Conservation (phyloP, 1,284 basidiomycete species). For the Apiotrichum gracile region DNA sequence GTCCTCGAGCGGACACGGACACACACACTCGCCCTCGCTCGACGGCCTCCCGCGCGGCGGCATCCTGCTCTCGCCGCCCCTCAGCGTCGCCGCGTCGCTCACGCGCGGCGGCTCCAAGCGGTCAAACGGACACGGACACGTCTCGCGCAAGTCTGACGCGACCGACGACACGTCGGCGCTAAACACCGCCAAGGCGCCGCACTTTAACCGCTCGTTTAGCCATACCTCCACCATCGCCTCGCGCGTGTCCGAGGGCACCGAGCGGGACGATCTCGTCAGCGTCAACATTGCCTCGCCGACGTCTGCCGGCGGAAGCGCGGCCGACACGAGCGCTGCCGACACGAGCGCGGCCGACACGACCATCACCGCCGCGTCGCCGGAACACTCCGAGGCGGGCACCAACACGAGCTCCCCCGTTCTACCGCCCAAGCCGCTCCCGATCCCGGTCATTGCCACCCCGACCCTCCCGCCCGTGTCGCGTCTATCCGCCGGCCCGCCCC, state of each 20-base stretch:
- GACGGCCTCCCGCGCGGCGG: conserved; percentile 1
- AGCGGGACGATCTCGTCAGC: not conserved
- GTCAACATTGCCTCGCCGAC: not conserved
- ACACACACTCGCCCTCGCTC: conserved; percentile 3
- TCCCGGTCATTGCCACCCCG: no score
- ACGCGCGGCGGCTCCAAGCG: conserved; percentile 2
- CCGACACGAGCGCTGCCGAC: not conserved
- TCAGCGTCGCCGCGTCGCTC: not conserved
- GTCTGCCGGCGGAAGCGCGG: not conserved
- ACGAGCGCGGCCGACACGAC: no score
- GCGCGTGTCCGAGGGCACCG: conserved; percentile 1
- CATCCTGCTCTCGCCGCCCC: conserved; percentile 7
- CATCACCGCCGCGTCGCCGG: no score
- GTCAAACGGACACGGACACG: conserved; percentile 8
- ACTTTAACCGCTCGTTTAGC: conserved; percentile 1
- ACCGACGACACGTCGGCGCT: not conserved
- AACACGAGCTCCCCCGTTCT: no score
- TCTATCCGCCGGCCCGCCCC: not conserved
- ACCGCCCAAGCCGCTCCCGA: no score
- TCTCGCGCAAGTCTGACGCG: not conserved
- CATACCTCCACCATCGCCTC: not conserved
- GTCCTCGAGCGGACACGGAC: conserved; percentile 4
- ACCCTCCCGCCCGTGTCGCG: not conserved
- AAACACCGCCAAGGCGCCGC: conserved; percentile 1
- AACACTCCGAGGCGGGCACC: no score